Conservation (phyloP, 2,329 filamentous ascomycete species). For the Xylaria multiplex region DNA sequence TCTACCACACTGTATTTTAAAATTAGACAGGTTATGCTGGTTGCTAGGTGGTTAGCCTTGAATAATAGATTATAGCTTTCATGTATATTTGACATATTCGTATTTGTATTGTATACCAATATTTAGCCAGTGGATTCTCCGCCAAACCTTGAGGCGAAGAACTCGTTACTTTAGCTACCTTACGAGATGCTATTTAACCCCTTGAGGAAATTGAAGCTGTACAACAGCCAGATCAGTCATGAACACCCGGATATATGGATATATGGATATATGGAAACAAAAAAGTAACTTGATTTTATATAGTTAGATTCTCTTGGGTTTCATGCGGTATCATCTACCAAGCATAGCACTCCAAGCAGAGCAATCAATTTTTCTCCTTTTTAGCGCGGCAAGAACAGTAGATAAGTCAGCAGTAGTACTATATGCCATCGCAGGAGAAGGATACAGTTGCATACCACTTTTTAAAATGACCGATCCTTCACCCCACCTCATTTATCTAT, state of each 20-base stretch:
- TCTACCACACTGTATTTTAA: constrained; percentile 49
- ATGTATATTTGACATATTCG: constrained; percentile 17
- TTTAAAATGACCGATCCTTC: constrained; percentile 15
- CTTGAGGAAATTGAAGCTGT: not conserved
- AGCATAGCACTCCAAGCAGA: not conserved
- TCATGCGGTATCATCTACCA: not conserved
- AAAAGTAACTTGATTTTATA: no score
- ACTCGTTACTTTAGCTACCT: not conserved
- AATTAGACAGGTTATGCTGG: constrained; percentile 6
- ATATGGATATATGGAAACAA: not conserved
- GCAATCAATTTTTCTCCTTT: not conserved
- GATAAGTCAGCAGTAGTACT: no score
- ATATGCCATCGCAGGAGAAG: not conserved
- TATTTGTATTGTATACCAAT: constrained; percentile 15
- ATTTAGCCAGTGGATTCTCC: not conserved
- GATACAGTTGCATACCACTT: constrained; percentile 7
- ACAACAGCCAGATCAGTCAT: no score
- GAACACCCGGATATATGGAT: not conserved
- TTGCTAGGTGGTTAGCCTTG: constrained; percentile 36
- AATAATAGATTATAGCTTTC: constrained; percentile 33
- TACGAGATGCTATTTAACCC: not conserved
- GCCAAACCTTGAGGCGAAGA: not conserved
- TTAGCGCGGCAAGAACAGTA: not conserved
- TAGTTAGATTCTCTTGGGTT: no score
- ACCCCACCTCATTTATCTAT: constrained; percentile 20